phyloP scores from a whole-genome alignment of 768 basidiomycete genomes.

The Leccinum obscurum region DNA sequence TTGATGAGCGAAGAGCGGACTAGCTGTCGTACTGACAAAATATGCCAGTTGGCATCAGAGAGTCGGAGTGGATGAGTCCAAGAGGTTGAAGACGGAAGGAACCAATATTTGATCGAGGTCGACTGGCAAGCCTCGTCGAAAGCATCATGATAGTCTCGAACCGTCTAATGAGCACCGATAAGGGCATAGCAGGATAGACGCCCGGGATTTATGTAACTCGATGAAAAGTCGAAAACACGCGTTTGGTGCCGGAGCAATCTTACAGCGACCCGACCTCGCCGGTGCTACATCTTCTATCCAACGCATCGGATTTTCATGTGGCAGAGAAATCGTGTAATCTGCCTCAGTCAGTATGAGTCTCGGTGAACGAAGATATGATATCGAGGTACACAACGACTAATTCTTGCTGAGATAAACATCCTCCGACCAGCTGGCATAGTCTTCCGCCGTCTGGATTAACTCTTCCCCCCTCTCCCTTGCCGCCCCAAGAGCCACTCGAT shows the following conservation, averaged over 20 bases:
- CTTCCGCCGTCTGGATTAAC: constrained; percentile 22
- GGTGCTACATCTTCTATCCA: too few relatives aligned
- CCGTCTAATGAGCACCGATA: constrained; percentile 7
- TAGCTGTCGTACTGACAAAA: not conserved
- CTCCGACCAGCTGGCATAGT: constrained; percentile 31
- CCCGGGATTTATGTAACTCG: constrained; percentile 2
- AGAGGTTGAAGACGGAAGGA: not conserved
- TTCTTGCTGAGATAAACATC: constrained; percentile 19
- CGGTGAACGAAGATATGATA: too few relatives aligned
- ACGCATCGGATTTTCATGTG: too few relatives aligned
- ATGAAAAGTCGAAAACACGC: constrained; percentile 11
- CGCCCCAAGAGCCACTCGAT: constrained; percentile 22
- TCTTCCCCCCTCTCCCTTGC: constrained; percentile 24
- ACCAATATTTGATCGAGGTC: not conserved
- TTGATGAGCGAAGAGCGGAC: not conserved
- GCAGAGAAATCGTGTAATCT: too few relatives aligned
- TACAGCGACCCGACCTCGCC: too few relatives aligned
- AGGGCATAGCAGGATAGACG: constrained; percentile 1
- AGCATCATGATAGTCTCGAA: constrained; percentile 1
- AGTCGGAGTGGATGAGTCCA: not conserved
- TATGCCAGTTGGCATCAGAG: not conserved
- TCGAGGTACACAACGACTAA: not conserved
- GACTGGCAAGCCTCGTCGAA: not conserved
- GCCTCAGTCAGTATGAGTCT: too few relatives aligned
- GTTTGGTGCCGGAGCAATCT: not conserved